phyloP scores from a whole-genome alignment of 495 filamentous ascomycete species.

The Aspergillus campestris region DNA sequence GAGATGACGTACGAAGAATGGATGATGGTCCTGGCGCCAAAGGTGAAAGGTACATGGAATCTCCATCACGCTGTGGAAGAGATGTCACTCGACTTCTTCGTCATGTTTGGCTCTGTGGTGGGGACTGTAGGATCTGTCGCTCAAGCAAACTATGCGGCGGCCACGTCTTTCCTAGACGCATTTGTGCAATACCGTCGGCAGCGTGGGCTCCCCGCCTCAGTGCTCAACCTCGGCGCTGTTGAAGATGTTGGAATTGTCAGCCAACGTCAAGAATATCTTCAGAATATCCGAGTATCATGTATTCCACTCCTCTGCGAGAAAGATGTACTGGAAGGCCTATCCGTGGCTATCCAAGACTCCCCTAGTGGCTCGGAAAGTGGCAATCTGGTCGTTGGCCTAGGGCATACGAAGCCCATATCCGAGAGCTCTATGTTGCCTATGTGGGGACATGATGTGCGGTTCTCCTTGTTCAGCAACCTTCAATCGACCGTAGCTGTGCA shows the following conservation, averaged over 20 bases:
- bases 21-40: constrained; percentile 21
- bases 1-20: constrained; percentile 37
- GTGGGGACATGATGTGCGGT: too few relatives aligned
- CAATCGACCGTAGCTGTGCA: too few relatives aligned
- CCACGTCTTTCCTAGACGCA: constrained; percentile 23
- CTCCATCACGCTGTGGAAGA: constrained; percentile 40
- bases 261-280: constrained; percentile 4
- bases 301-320: too few relatives aligned
- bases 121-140: constrained; percentile 20
- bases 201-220: constrained; percentile 14
- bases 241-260: constrained; percentile 19
- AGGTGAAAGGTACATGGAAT: constrained; percentile 38
- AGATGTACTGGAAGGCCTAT: too few relatives aligned
- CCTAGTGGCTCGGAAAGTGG: too few relatives aligned
- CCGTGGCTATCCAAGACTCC: too few relatives aligned
- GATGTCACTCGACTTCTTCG: constrained; percentile 35
- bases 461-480: too few relatives aligned
- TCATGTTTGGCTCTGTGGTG: constrained; percentile 26
- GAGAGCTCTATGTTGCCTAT: too few relatives aligned
- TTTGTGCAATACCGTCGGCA: constrained; percentile 19
- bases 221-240: constrained; percentile 23
- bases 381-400: too few relatives aligned
- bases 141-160: constrained; percentile 34
- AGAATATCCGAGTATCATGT: too few relatives aligned
- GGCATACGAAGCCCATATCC: too few relatives aligned